phyloP scores from a whole-genome alignment of 2,329 filamentous ascomycete genomes.

The Aspergillus calidoustus region DNA sequence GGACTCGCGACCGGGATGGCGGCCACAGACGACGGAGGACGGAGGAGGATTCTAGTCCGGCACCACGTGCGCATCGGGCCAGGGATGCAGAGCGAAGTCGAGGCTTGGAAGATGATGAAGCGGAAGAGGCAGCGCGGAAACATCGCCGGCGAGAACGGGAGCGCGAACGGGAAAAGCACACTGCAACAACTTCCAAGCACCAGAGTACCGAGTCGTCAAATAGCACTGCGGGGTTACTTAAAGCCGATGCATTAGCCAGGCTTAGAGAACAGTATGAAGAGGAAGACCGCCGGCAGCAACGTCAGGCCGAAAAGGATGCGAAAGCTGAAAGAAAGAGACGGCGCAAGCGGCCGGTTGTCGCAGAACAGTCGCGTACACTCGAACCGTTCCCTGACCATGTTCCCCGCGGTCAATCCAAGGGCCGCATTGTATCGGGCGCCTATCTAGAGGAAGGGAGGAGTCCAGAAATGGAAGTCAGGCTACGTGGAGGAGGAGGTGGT shows the following conservation, averaged over 20 bases:
- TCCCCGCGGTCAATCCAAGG: conserved; percentile 54
- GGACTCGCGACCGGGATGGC: conserved; percentile 38
- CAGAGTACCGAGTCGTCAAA: conserved; percentile 48
- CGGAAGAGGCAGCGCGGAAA: conserved; percentile 16
- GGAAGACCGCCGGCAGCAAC: conserved; percentile 51
- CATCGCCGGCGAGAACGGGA: conserved; percentile 23
- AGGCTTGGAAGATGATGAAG: conserved; percentile 24
- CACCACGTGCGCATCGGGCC: conserved; percentile 13
- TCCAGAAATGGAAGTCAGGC: conserved; percentile 54
- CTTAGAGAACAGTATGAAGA: conserved; percentile 67
- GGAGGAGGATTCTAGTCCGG: conserved; percentile 35
- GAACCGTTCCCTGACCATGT: conserved; percentile 31
- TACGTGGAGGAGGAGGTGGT: conserved; percentile 41
- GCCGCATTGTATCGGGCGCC: conserved; percentile 71
- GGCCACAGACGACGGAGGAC: conserved; percentile 33
- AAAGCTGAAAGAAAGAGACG: conserved; percentile 32
- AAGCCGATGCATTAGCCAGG: conserved; percentile 65
- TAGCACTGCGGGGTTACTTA: conserved; percentile 50
- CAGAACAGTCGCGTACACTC: conserved; percentile 25
- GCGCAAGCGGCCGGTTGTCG: conserved; percentile 33
- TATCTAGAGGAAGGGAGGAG: conserved; percentile 68
- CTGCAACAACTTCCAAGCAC: conserved; percentile 39
- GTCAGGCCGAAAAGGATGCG: conserved; percentile 40
- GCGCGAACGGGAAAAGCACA: conserved; percentile 27
- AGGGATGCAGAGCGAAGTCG: conserved; percentile 27